Base-by-base conservation (phyloP, 345 rosid species). In the Ricinus communis region DNA sequence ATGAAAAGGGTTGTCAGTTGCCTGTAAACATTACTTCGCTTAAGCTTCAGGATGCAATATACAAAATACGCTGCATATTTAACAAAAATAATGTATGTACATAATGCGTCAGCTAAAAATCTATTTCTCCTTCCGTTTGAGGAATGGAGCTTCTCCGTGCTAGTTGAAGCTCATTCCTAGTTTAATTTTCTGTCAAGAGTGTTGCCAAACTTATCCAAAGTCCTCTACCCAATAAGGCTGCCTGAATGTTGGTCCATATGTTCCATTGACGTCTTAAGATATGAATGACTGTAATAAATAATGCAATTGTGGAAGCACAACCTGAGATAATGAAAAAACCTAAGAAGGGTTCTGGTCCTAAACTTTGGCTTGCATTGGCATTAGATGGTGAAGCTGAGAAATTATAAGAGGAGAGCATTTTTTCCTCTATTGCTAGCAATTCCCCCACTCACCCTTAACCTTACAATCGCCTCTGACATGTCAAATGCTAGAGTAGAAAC, bases 321-420 rank as follows among this genome's bases (percentile, higher is more conserved):
- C 74, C 71, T 46, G 71, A 76, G 49, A 65, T 19, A n/a, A 70
- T 56, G 40, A 76, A 76, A n/a, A 76, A 70, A 4, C 74, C 71
- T 28, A 24, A 36, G 53, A 76, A 76, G 0, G 79, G 62, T 18
- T 28, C 49, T 9, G 71, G 38, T 57, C 79, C 74, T 57, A 76
- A 68, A 41, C 74, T n/a, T 27, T 61, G 62, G 43, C 19, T 65
- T 4, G 1, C 33, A 53, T 27, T 12, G 1, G 53, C 5, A 58
- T 10, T 28, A 63, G 45, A 11, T 12, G 49, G 24, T n/a, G 79
- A 70, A 57, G 53, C 3, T 15, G 71, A 57, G 56, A 71, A 65
- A 14, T 15, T 25, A 1, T 21, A 5, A 25, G 27, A 70, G 6
- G 56, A 40, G 12, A 70, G 62, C 57, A 76, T 28, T 10, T 65